Percentiles rank a stretch among this genome's conserved stretches.
phyloP scores from a whole-genome alignment of 371 early-diverging fungal species.

The Smittium culicis region DNA sequence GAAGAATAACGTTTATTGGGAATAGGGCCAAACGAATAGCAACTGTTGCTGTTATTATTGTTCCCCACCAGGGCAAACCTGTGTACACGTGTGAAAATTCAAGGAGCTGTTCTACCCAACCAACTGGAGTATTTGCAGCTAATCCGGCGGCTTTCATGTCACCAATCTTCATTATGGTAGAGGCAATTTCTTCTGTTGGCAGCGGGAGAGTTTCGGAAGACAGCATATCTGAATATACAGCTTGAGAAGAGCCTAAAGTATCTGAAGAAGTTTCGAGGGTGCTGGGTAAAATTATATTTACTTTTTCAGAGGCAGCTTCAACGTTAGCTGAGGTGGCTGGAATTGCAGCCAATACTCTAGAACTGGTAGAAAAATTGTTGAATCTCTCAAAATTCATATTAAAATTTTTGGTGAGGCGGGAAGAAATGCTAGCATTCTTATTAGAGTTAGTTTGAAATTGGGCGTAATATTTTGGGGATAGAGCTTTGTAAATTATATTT shows the following conservation, averaged over 20 bases:
- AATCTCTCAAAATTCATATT: not conserved
- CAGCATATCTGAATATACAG: not conserved
- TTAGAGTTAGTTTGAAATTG: too few species aligned
- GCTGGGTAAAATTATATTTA: not conserved
- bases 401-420: too few species aligned
- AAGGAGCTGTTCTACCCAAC: conserved; percentile 50
- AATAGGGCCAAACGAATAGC: conserved; percentile 52
- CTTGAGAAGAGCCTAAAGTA: not conserved
- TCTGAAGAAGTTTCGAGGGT: not conserved
- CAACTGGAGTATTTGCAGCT: conserved; percentile 61
- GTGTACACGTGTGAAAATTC: conserved; percentile 67
- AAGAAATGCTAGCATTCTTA: too few species aligned
- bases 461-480: too few species aligned
- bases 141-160: conserved; percentile 67
- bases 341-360: not conserved
- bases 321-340: too few species aligned
- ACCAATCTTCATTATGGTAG: conserved; percentile 47
- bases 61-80: conserved; percentile 89
- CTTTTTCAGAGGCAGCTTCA: not conserved
- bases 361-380: not conserved
- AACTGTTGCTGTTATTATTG: conserved; percentile 61
- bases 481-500: too few species aligned
- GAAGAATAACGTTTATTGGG: conserved; percentile 63
- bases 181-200: not conserved
- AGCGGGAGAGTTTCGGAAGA: not conserved